phyloP scores from a whole-genome alignment of 371 early-diverging fungal genomes.

The Apophysomyces variabilis region DNA sequence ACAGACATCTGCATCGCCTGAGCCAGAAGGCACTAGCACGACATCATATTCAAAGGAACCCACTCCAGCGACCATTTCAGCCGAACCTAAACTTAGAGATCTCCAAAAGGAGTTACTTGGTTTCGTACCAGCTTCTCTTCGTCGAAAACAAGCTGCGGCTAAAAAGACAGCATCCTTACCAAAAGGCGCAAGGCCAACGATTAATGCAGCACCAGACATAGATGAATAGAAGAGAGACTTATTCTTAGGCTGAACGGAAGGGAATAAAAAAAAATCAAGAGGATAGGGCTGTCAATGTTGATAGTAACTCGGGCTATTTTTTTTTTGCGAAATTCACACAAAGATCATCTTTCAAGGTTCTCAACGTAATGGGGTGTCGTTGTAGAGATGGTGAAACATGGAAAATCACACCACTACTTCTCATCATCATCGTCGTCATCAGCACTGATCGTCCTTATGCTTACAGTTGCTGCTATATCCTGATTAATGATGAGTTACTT shows the following conservation, averaged over 20 bases:
- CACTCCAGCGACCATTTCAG: conserved; percentile 55
- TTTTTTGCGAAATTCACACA: background rate
- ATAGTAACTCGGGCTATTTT: background rate
- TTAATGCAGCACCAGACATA: conserved; percentile 60
- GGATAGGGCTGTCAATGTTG: background rate
- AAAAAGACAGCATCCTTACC: conserved; percentile 48
- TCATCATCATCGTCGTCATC: too few relatives aligned
- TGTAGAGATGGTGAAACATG: too few relatives aligned
- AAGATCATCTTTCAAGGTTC: too few relatives aligned
- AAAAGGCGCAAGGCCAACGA: conserved; percentile 46
- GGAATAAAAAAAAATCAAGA: background rate
- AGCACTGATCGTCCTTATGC: too few relatives aligned
- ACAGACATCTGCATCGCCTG: conserved; percentile 11
- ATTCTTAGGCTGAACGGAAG: background rate
- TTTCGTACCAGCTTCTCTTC: conserved; percentile 65
- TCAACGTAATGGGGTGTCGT: too few relatives aligned
- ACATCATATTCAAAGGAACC: conserved; percentile 20
- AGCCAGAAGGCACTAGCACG: conserved; percentile 6
- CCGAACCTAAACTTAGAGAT: conserved; percentile 66
- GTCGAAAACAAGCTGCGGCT: conserved; percentile 55
- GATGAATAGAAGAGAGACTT: conserved; percentile 19
- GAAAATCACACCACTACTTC: too few relatives aligned
- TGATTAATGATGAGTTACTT: too few relatives aligned
- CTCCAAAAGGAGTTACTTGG: conserved; percentile 65
- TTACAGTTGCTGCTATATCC: too few relatives aligned